A percentile compares a stretch with the other conserved stretches of the same genome.
These are phyloP conservation scores for Zopfochytrium polystomum DNA, from an alignment of 371 early-diverging fungal species.

Conservation along the genomic window DNA sequence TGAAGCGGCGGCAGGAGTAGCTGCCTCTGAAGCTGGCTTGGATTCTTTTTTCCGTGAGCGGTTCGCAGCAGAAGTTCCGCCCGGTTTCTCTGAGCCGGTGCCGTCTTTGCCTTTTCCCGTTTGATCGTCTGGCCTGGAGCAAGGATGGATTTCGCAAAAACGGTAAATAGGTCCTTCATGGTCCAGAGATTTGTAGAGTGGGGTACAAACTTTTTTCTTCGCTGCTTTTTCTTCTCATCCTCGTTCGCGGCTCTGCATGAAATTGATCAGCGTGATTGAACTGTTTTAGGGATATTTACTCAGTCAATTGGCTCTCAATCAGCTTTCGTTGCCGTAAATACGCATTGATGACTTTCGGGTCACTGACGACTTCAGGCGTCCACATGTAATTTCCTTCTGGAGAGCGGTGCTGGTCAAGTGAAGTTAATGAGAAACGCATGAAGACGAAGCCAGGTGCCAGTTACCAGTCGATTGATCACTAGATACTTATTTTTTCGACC, in stretches of 20 bases:
- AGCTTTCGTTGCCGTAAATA: constrained; percentile 79
- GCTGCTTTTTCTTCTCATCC: constrained; percentile 11
- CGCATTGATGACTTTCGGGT: constrained; percentile 82
- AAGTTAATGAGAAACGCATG: neutral
- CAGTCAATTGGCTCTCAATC: constrained; percentile 56
- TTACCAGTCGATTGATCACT: constrained; percentile 61
- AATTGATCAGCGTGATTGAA: neutral
- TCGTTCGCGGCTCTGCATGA: constrained; percentile 1
- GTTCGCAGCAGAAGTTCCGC: no score
- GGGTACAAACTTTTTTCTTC: constrained; percentile 15
- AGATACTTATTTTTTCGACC: constrained; percentile 58
- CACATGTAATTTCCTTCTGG: constrained; percentile 69
- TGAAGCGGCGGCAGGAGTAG: no score
- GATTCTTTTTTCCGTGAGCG: no score
- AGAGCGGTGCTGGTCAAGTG: constrained; percentile 33
- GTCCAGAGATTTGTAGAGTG: no score
- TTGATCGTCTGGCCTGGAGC: no score
- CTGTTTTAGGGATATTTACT: neutral
- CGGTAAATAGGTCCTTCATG: no score
- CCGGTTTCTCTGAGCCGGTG: no score
- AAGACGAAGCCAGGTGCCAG: neutral
- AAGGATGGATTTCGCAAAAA: neutral
- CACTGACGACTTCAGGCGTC: constrained; percentile 76
- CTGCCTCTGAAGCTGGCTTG: no score
- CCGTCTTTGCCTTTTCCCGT: no score